Base-by-base conservation (phyloP, 495 filamentous ascomycete genomes). In the Daldinia grandis region DNA sequence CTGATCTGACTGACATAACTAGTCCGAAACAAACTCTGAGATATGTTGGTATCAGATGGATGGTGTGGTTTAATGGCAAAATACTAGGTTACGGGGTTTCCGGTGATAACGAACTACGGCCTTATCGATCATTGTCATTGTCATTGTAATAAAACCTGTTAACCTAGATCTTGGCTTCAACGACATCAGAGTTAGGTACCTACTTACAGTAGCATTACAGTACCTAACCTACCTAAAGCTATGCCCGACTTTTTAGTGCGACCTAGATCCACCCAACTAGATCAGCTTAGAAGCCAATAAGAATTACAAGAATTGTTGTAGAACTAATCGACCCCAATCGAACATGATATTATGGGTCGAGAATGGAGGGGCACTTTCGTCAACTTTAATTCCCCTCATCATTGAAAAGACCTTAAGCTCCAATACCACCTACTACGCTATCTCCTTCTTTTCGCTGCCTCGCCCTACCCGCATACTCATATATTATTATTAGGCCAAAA, bases 321-420 rank as follows among this genome's bases (percentile, higher is more conserved):
- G 31, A 58, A 58, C 64, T 56, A 60, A 57, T 35, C 33, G 33
- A 35, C 33, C 33, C 33, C 33, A 35, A 35, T 61, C 28, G 55
- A 56, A 67, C 21, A 27, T 28, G 27, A 49, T 54, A 33, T 17
- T 42, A 66, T 69, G 70, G 70, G 49, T 27, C 61, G 31, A 50
- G 51, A 61, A 73, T 73, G 70, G 70, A 73, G 66, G 70, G 70
- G 71, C 58, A 73, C 27, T 68, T 44, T 72, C 59, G 60, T 68
- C 70, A 73, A 73, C 56, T 28, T 69, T 69, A 63, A 68, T 69
- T 62, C 65, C 66, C 71, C 71, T 69, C 71, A 69, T 51, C 58
- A 61, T 63, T 60, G 30, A 64, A 69, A 69, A 62, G 57, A 69
- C 54, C 57, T 64, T 51, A 57, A 68, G 64, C 69, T 72, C 60